Conservation (phyloP, 2,329 filamentous ascomycete genomes). For the Apiospora hydei region DNA sequence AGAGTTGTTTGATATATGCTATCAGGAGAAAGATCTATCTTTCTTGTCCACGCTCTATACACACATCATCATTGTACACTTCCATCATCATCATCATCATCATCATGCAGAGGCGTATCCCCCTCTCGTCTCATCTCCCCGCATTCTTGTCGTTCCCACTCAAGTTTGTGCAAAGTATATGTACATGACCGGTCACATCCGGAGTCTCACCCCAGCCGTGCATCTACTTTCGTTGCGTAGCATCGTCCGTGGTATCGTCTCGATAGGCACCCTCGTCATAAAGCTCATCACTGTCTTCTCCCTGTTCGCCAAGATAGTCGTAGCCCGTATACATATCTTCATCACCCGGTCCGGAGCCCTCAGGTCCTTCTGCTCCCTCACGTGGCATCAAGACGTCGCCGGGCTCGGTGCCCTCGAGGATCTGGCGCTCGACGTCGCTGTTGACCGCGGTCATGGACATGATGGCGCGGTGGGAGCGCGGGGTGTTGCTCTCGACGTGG, state of each 20-base stretch:
- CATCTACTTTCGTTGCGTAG: neutral
- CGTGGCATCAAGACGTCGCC: conserved; percentile 19
- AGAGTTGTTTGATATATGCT: neutral
- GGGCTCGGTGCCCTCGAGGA: conserved; percentile 33
- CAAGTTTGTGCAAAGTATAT: neutral
- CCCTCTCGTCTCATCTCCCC: neutral
- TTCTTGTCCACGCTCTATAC: neutral
- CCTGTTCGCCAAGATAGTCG: neutral
- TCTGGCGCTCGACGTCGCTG: conserved; percentile 37
- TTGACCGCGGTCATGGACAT: conserved; percentile 41
- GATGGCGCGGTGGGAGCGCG: conserved; percentile 38
- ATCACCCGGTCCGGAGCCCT: neutral
- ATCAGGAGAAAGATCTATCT: neutral
- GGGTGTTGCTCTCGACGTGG: conserved; percentile 49
- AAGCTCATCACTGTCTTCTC: neutral
- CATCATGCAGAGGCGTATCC: neutral
- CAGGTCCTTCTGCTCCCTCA: neutral
- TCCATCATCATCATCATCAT: neutral
- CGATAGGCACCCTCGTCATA: neutral
- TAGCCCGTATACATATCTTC: neutral
- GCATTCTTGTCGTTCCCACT: neutral
- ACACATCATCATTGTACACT: neutral
- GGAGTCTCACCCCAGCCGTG: neutral
- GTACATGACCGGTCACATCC: neutral
- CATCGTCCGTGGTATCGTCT: neutral